phyloP scores from a whole-genome alignment of 2,329 filamentous ascomycete genomes.

The Alternaria sp. region DNA sequence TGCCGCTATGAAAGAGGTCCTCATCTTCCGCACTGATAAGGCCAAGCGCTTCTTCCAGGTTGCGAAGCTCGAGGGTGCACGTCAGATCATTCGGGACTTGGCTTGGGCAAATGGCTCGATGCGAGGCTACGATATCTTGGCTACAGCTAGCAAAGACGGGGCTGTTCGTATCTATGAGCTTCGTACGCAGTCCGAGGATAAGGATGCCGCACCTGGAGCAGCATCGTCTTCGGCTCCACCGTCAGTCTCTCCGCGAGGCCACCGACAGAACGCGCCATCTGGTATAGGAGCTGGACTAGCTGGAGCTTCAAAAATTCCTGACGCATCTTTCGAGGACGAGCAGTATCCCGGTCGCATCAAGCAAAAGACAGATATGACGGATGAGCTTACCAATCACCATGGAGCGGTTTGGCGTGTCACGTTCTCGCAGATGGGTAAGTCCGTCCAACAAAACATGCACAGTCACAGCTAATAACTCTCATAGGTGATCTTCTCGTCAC shows the following conservation, averaged over 20 bases:
- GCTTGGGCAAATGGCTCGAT: conserved; percentile 94
- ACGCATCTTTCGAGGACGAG: conserved; percentile 62
- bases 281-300: conserved; percentile 64
- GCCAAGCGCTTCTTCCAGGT: conserved; percentile 85
- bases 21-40: conserved; percentile 80
- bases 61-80: conserved; percentile 75
- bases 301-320: conserved; percentile 52
- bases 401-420: conserved; percentile 78
- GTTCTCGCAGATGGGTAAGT: conserved; percentile 63
- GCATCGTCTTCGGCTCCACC: conserved; percentile 29
- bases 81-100: conserved; percentile 82
- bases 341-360: conserved; percentile 71
- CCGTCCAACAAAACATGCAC: not conserved
- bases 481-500: conserved; percentile 76
- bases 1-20: conserved; percentile 82
- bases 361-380: conserved; percentile 70
- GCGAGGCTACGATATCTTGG: conserved; percentile 86
- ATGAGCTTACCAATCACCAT: conserved; percentile 71
- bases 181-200: conserved; percentile 64
- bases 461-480: conserved; percentile 49
- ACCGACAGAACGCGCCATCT: conserved; percentile 54
- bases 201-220: conserved; percentile 32
- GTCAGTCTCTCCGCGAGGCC: conserved; percentile 38
- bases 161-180: conserved; percentile 87
- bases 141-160: conserved; percentile 92